phyloP scores from a whole-genome alignment of 192 early-diverging fungal species.

The Allomyces javanicus region DNA sequence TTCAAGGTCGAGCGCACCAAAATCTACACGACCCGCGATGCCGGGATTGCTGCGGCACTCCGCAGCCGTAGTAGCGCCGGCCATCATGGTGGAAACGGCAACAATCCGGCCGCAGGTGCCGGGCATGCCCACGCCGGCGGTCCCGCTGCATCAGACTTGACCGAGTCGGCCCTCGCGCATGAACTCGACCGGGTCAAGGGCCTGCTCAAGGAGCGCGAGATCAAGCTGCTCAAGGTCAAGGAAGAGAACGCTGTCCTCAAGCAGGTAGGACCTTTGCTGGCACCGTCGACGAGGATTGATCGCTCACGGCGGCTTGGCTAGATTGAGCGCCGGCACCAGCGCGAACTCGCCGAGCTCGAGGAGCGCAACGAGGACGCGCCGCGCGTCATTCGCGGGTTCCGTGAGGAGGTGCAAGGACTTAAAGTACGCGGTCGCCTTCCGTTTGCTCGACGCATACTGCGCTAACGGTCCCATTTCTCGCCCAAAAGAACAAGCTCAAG shows the following conservation, averaged over 20 bases:
- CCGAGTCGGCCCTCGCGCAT: background rate
- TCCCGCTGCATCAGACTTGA: background rate
- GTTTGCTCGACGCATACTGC: background rate
- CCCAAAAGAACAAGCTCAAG: constrained; percentile 22
- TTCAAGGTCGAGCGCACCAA: no score
- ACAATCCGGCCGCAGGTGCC: no score
- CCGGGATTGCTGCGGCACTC: no score
- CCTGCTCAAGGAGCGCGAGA: constrained; percentile 23
- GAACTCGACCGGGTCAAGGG: constrained; percentile 18
- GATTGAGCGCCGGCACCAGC: constrained; percentile 32
- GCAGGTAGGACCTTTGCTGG: constrained; percentile 12
- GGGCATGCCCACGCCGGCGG: no score
- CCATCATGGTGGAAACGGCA: no score
- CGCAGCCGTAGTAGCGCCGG: no score
- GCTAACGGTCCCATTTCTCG: background rate
- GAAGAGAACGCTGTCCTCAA: constrained; percentile 29
- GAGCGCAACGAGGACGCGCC: constrained; percentile 23
- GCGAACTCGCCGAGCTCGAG: constrained; percentile 24
- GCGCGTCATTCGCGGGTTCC: constrained; percentile 19
- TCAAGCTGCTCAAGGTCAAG: constrained; percentile 16
- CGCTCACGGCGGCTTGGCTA: constrained; percentile 6
- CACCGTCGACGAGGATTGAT: no score
- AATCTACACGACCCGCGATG: no score
- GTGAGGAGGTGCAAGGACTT: constrained; percentile 22
- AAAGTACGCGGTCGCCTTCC: constrained; percentile 14